Conservation (phyloP, 495 filamentous ascomycete species). For the Friedmanniomyces endolithicus region DNA sequence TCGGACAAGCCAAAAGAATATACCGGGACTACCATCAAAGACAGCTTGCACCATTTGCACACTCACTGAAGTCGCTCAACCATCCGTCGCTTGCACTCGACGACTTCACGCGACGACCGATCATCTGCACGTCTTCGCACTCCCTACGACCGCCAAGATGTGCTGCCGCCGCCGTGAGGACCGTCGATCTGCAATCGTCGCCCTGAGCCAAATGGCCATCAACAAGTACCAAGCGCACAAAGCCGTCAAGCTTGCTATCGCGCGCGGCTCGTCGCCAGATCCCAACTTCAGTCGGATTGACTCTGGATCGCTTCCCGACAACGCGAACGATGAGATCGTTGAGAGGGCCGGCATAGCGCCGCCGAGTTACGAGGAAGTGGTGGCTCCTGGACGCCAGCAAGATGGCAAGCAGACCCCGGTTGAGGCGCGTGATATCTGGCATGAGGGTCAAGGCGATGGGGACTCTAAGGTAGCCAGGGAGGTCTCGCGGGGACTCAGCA, state of each 20-base stretch:
- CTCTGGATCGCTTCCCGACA: neutral
- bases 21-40: too few relatives aligned
- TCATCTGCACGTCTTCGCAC: neutral
- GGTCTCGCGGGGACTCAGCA: neutral
- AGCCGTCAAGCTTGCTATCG: conserved; percentile 3
- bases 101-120: neutral
- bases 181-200: neutral
- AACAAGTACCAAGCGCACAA: conserved; percentile 10
- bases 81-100: neutral
- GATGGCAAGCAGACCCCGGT: neutral
- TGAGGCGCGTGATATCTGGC: neutral
- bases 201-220: conserved; percentile 8
- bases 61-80: neutral
- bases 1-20: too few relatives aligned
- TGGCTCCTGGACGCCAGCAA: neutral
- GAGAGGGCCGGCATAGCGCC: conserved; percentile 3
- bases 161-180: conserved; percentile 2
- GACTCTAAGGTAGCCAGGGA: neutral
- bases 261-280: neutral
- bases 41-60: too few relatives aligned
- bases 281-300: neutral
- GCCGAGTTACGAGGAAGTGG: conserved; percentile 12
- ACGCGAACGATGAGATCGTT: conserved; percentile 1
- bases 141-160: neutral
- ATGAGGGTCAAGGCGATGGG: neutral